Conservation (phyloP, 2,329 filamentous ascomycete species). For the Penicillium janthinellum region DNA sequence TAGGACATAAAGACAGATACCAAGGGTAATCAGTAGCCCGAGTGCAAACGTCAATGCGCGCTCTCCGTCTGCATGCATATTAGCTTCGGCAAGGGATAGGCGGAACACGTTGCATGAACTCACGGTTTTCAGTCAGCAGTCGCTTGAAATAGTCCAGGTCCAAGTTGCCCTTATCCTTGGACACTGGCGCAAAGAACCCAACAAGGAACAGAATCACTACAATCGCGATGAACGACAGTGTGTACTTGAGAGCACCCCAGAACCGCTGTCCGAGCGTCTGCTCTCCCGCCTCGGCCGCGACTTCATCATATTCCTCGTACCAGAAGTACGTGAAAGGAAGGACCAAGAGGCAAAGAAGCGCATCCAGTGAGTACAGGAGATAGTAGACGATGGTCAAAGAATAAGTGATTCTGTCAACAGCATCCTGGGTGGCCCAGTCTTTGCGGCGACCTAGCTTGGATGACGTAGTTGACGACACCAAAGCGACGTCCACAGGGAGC, state of each 20-base stretch:
- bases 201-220: slow-evolving; percentile 78
- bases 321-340: slow-evolving; percentile 98
- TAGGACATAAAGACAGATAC: slow-evolving; percentile 80
- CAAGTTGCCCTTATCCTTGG: slow-evolving; percentile 64
- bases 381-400: slow-evolving; percentile 92
- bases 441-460: slow-evolving; percentile 79
- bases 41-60: slow-evolving; percentile 87
- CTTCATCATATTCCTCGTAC: slow-evolving; percentile 96
- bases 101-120: slow-evolving; percentile 30
- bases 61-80: slow-evolving; percentile 66
- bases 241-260: slow-evolving; percentile 88
- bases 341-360: slow-evolving; percentile 81
- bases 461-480: slow-evolving; percentile 85
- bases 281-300: slow-evolving; percentile 76
- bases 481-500: slow-evolving; percentile 90
- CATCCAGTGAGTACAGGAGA: slow-evolving; percentile 86
- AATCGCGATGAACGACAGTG: slow-evolving; percentile 77
- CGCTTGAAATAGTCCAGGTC: slow-evolving; percentile 92
- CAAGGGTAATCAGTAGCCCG: slow-evolving; percentile 83
- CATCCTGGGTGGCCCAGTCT: slow-evolving; percentile 86
- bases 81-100: slow-evolving; percentile 1
- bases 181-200: slow-evolving; percentile 89
- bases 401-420: slow-evolving; percentile 73
- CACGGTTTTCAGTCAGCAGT: slow-evolving; percentile 77
- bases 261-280: slow-evolving; percentile 72